Base-by-base conservation (phyloP, 2,329 filamentous ascomycete species). In the Fusarium sp. region DNA sequence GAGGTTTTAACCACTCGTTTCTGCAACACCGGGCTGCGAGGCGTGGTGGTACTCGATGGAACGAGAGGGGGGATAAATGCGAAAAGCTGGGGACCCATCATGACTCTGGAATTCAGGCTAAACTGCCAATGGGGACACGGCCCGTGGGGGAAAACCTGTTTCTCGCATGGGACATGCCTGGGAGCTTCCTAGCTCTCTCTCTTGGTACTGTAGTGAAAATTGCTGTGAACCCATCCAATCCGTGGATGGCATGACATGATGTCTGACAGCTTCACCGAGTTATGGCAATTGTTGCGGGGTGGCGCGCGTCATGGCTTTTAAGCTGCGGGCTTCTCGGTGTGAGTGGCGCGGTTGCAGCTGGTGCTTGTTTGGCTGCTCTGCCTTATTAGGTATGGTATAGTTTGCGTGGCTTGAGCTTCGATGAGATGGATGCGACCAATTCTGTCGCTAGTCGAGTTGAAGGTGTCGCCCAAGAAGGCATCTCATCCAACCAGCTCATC, bases 51-150 rank as follows among this genome's bases (percentile, higher is more conserved):
- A 58, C 56, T 25, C 20, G 16, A 33, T 5, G 52, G 27, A 25
- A 50, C 40, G 58, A 35, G 63, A 45, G 52, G 33, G 59, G 67
- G 73, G 74, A 63, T 78, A 78, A 78, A 78, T 78, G 72, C 60
- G 64, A 74, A 57, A 33, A 74, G 59, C 58, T 66, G 47, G 74
- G 47, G 69, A 56, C 64, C 76, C 76, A 78, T 75, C 74, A 72
- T 72, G 74, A 78, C 74, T 72, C 68, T 63, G 47, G 47, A 52
- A 67, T 76, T 78, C 76, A 78, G 76, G 76, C 76, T 78, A 78
- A 78, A 73, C 69, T 74, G 50, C 63, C 60, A 70, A 70, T 73
- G 65, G 62, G 65, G 68, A 64, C 72, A 61, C 62, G 59, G 68
- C 59, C 69, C 72, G 69, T 29, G 50, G 27, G 40, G n/a, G 16